These are phyloP conservation scores for Phialophora expanda DNA, from an alignment of 2,329 filamentous ascomycete genomes.

Conservation along the genomic window DNA sequence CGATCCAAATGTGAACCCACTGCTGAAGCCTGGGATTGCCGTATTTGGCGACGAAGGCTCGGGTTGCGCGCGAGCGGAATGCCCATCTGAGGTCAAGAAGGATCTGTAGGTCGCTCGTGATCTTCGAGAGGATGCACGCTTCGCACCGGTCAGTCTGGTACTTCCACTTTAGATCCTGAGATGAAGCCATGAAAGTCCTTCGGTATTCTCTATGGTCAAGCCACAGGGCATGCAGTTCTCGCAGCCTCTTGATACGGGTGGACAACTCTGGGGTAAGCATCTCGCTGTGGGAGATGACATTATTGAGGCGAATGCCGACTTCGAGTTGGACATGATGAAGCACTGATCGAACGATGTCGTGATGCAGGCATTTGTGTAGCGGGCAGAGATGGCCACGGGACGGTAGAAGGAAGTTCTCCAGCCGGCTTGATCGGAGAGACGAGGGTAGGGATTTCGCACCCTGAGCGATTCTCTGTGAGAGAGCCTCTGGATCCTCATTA, in stretches of 20 bases:
- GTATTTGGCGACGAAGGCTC: slow-evolving; percentile 25
- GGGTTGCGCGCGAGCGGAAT: slow-evolving; percentile 27
- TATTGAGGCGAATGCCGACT: slow-evolving; percentile 36
- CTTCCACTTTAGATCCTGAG: slow-evolving; percentile 30
- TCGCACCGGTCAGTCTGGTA: slow-evolving; percentile 46
- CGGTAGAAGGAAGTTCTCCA: slow-evolving; percentile 35
- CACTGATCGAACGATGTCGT: slow-evolving; percentile 30
- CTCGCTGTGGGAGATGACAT: slow-evolving; percentile 29
- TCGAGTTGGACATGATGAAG: slow-evolving; percentile 36
- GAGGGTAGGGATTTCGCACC: slow-evolving; percentile 34
- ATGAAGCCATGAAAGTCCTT: slow-evolving; percentile 19
- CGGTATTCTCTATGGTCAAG: slow-evolving; percentile 30
- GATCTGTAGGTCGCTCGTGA: slow-evolving; percentile 40
- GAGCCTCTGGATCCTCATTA: slow-evolving; percentile 17
- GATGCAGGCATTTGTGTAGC: slow-evolving; percentile 36
- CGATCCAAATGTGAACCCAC: slow-evolving; percentile 32
- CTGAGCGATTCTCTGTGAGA: slow-evolving; percentile 22
- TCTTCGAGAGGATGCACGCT: slow-evolving; percentile 47
- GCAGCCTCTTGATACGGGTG: slow-evolving; percentile 40
- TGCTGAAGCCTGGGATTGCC: slow-evolving; percentile 28
- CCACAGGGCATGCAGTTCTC: slow-evolving; percentile 45
- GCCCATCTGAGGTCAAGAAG: slow-evolving; percentile 43
- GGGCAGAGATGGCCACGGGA: slow-evolving; percentile 30
- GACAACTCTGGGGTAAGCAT: slow-evolving; percentile 29
- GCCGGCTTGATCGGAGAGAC: slow-evolving; percentile 34